phyloP scores from a whole-genome alignment of 2,329 filamentous ascomycete species.

The Rhynchosporium graminicola region DNA sequence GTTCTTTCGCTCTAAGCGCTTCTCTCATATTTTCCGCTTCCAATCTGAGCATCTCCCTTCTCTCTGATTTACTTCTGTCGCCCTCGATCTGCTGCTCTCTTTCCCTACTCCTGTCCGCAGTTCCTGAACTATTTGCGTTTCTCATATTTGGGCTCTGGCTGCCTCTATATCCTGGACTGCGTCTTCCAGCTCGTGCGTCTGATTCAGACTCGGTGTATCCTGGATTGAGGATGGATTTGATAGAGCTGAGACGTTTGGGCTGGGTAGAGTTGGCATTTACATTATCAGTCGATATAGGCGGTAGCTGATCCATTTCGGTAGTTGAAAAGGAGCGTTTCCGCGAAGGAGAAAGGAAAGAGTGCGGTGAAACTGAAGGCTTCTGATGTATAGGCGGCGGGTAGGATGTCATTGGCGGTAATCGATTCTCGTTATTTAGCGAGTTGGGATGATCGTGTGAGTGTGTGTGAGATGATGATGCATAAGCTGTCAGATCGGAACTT shows the following conservation, averaged over 20 bases:
- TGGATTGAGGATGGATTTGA: slow-evolving; percentile 74
- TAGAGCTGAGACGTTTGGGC: slow-evolving; percentile 68
- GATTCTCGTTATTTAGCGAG: slow-evolving; percentile 56
- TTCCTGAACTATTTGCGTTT: slow-evolving; percentile 41
- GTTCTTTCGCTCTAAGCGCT: slow-evolving; percentile 34
- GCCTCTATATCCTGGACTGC: slow-evolving; percentile 14
- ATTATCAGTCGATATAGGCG: slow-evolving; percentile 17
- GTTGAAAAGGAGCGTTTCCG: slow-evolving; percentile 70
- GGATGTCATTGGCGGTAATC: slow-evolving; percentile 52
- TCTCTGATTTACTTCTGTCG: slow-evolving; percentile 59
- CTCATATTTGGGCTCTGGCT: slow-evolving; percentile 25
- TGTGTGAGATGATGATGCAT: slow-evolving; percentile 43
- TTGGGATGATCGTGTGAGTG: slow-evolving; percentile 40
- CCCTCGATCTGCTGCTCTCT: slow-evolving; percentile 45
- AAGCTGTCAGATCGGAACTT: slow-evolving; percentile 48
- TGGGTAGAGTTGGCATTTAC: slow-evolving; percentile 44
- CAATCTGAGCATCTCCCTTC: slow-evolving; percentile 64
- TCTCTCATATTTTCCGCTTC: slow-evolving; percentile 73
- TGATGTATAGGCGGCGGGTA: slow-evolving; percentile 47
- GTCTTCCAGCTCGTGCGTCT: slow-evolving; percentile 5
- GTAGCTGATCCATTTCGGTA: slow-evolving; percentile 52
- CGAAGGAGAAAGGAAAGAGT: slow-evolving; percentile 58
- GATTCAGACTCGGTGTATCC: slow-evolving; percentile 32
- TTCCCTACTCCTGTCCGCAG: slow-evolving; percentile 37
- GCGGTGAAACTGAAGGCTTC: slow-evolving; percentile 60